These are phyloP conservation scores for Geosiphon pyriformis DNA, from an alignment of 192 early-diverging fungal species.

Conservation along the genomic window DNA sequence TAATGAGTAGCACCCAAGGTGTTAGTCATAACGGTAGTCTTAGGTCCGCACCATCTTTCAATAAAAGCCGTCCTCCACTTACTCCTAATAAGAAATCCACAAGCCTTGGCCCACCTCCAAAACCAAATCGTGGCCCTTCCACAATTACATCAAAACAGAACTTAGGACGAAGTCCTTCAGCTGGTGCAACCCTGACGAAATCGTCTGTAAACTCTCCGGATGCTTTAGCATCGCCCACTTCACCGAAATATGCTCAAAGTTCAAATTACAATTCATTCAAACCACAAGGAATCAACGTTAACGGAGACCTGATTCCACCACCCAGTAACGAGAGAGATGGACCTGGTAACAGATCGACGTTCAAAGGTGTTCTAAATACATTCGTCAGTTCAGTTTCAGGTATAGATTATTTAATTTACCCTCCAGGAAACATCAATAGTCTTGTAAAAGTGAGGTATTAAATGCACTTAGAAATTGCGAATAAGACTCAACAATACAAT, in stretches of 20 bases:
- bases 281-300: conserved; percentile 30
- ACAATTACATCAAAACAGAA: background rate
- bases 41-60: background rate
- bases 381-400: conserved; percentile 48
- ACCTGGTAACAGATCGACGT: conserved; percentile 36
- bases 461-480: too few relatives aligned
- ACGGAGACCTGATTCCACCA: conserved; percentile 28
- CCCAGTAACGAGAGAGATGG: conserved; percentile 20
- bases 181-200: conserved; percentile 28
- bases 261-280: conserved; percentile 28
- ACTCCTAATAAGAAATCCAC: conserved; percentile 4
- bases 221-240: conserved; percentile 21
- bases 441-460: too few relatives aligned
- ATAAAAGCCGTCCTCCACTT: background rate
- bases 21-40: background rate
- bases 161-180: conserved; percentile 13
- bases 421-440: too few relatives aligned
- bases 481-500: too few relatives aligned
- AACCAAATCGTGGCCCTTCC: background rate
- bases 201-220: conserved; percentile 28
- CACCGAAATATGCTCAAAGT: conserved; percentile 22
- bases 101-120: conserved; percentile 11
- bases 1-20: conserved; percentile 7
- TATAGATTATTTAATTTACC: too few relatives aligned
- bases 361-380: conserved; percentile 53